Evolutionary conservation across 345 rosid genomes (phyloP).

Genomic region (Populus tremula): DNA sequence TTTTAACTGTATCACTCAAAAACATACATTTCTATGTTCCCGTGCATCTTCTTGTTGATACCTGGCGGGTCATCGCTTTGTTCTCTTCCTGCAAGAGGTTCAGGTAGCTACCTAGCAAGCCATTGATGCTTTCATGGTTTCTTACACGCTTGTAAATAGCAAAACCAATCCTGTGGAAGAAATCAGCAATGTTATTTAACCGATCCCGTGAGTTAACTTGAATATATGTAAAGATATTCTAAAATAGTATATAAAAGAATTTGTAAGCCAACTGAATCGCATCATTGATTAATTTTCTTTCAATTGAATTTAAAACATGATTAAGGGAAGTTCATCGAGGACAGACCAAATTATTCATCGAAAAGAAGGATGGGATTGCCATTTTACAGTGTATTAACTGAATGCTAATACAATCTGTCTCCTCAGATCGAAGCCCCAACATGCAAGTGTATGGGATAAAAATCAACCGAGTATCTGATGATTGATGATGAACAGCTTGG

Average conservation of each 20-base stretch:
- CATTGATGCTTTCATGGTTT: background rate
- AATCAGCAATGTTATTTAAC: background rate
- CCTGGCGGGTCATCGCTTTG: background rate
- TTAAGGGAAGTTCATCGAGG: no score
- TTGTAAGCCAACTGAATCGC: no score
- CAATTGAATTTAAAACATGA: no score
- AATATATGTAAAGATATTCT: no score
- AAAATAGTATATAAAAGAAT: no score
- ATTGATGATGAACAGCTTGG: background rate
- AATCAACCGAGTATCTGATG: background rate
- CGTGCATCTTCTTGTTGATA: background rate
- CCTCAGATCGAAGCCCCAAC: background rate
- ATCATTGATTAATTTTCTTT: no score
- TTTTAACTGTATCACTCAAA: background rate
- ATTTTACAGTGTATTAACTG: no score
- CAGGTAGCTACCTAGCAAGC: background rate
- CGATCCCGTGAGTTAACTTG: no score
- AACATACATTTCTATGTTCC: background rate
- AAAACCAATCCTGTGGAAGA: background rate
- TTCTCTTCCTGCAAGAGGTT: background rate
- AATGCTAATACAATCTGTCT: background rate
- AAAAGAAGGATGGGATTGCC: background rate
- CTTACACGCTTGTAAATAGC: background rate
- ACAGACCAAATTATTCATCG: no score
- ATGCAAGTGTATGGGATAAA: background rate